Base-by-base conservation (phyloP, 345 rosid species). In the Passiflora organensis region DNA sequence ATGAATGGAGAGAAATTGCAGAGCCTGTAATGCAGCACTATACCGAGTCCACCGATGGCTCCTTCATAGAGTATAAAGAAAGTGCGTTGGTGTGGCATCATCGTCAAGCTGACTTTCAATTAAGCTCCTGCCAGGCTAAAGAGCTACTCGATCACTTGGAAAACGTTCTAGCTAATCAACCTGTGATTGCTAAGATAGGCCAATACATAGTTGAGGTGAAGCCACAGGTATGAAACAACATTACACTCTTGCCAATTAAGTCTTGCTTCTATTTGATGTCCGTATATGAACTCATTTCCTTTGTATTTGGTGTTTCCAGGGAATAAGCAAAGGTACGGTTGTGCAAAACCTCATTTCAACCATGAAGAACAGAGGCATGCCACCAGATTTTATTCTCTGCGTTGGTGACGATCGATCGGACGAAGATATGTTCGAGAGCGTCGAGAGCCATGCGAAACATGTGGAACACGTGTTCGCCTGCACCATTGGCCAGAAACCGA, bases 141-240 rank as follows among this genome's bases (percentile, higher is more conserved):
- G 95, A 89, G 73, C 96, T 89, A 51, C 85, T 80, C 16, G 85
- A 82, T 79, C 96, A 89, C 58, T 73, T 89, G 66, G 96, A 89
- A 64, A 81, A 63, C 53, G 95, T 89, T 32, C 95, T 89, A 54
- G 77, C 89, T 5, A 85, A 85, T 34, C 95, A 89, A 68, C 96
- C 95, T 12, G 95, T 89, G 39, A 84, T 82, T 65, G 96, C 85
- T 58, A 89, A 82, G 70, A 78, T 82, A 53, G 95, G 96, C 55
- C 88, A 74, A 46, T 67, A 80, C 46, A 89, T 89, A 23, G 95
- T 89, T 43, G 96, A 89, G 78, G 89, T 83, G 45, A 89, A 85
- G 62, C 96, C 95, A n/a, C 96, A 89, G 96, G 96, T 86, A 74
- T 42, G 42, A 16, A 32, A 37, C 6, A 42, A 16, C 14, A n/a